A percentile compares a stretch with the other conserved stretches of the same genome.
These are phyloP conservation scores for Verbena officinalis DNA, from an alignment of 257 asterid species.

Conservation along the genomic window DNA sequence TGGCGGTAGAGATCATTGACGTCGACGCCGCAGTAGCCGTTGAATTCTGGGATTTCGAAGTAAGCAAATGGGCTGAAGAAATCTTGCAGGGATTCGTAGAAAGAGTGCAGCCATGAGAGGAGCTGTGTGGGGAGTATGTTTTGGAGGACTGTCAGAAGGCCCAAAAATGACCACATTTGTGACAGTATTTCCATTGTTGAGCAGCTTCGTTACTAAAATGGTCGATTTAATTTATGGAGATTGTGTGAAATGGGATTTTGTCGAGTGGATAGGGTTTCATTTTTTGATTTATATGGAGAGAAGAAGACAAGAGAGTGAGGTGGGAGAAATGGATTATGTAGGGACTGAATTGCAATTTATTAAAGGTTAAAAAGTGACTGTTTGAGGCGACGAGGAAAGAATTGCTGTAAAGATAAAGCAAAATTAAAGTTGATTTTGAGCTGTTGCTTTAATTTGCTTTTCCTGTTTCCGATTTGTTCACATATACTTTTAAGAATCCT, in stretches of 20 bases:
- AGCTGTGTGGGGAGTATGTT: slow-evolving; percentile 55
- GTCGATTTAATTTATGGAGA: background rate
- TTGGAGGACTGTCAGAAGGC: slow-evolving; percentile 50
- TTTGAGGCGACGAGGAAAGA: slow-evolving; percentile 2
- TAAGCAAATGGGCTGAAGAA: slow-evolving; percentile 47
- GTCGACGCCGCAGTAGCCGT: slow-evolving; percentile 57
- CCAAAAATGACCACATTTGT: slow-evolving; percentile 56
- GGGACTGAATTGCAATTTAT: background rate
- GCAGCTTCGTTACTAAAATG: background rate
- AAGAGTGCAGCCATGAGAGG: slow-evolving; percentile 40
- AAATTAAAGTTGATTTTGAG: background rate
- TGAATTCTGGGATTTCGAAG: slow-evolving; percentile 57
- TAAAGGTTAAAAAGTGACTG: background rate
- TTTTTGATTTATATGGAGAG: background rate
- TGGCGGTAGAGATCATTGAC: slow-evolving; percentile 66
- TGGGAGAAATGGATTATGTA: background rate
- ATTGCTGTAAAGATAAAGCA: slow-evolving; percentile 6
- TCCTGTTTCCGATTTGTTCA: background rate
- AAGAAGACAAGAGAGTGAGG: background rate
- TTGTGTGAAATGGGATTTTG: background rate
- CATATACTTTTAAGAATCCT: too few relatives aligned
- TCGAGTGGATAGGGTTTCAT: background rate
- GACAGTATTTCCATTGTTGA: slow-evolving; percentile 48
- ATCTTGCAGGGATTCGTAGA: slow-evolving; percentile 51
- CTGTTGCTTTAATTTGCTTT: slow-evolving; percentile 5